Base-by-base conservation (phyloP, 2,329 filamentous ascomycete species). In the Elsinoe australis region DNA sequence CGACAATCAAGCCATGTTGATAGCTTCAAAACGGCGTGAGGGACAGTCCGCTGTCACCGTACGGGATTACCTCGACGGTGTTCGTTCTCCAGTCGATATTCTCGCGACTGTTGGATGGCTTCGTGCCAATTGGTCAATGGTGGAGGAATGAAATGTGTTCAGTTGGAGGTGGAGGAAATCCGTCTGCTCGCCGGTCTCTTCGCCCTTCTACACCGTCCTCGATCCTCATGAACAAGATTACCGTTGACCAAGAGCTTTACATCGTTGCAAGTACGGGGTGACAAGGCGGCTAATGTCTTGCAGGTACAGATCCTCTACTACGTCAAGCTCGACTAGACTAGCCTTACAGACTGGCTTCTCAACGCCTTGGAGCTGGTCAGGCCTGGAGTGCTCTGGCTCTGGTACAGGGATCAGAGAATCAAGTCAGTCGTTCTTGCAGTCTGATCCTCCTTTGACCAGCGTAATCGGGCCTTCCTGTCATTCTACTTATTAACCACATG, bases 271-370 rank as follows among this genome's bases (percentile, higher is more conserved):
- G n/a, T 14, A 24, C 26, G 36, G 36, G 12, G 19, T 28, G 6
- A 21, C 14, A 41, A 41, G 36, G 36, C 36, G 14, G 28, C 10
- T 28, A 21, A 41, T 41, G 36, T 41, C 21, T 41, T 22, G 26
- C 4, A 15, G 14, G 8, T 15, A 15, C 36, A 14, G 12, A 15
- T n/a, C 12, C 12, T n/a, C 10, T 12, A 32, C 4, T n/a, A n/a
- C 14, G 29, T 31, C n/a, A n/a, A n/a, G n/a, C n/a, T 9, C 3
- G 7, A 31, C 21, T 24, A 12, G 8, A 10, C 6, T 24, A 39
- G 19, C 21, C 36, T n/a, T 26, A 24, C 22, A 41, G 29, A n/a
- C 32, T 10, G 14, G n/a, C 6, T 35, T 35, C 15, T 4, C 4
- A 35, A 17, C 32, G n/a, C 28, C 36, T 26, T 26, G 9, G 22